phyloP scores from a whole-genome alignment of 208 protist genomes.

The Naegleria lovaniensis region DNA sequence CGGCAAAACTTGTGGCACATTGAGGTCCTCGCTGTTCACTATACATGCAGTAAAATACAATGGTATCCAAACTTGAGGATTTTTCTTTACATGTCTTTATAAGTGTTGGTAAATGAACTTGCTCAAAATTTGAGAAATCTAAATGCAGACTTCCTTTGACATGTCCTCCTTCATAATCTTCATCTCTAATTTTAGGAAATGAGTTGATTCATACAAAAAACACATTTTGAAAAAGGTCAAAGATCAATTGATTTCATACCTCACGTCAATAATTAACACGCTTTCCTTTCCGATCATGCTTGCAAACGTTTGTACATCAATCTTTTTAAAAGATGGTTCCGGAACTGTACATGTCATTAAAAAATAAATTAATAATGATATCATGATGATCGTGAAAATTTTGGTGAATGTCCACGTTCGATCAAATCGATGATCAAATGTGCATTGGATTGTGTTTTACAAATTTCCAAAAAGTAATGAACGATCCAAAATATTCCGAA shows the following conservation, averaged over 20 bases:
- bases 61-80: neutral
- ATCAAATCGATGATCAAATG: too few relatives aligned
- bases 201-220: too few relatives aligned
- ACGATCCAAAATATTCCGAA: too few relatives aligned
- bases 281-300: neutral
- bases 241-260: neutral
- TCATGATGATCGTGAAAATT: too few relatives aligned
- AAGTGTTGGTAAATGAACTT: neutral
- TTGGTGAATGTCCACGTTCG: too few relatives aligned
- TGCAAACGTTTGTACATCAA: neutral
- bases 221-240: too few relatives aligned
- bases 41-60: slow-evolving; percentile 9
- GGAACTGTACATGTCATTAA: neutral
- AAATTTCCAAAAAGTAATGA: too few relatives aligned
- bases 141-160: neutral
- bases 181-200: neutral
- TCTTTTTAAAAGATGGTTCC: neutral
- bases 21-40: neutral
- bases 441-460: too few relatives aligned
- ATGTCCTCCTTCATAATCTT: neutral
- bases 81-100: neutral
- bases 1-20: neutral
- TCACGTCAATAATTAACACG: neutral
- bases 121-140: neutral
- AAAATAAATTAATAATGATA: too few relatives aligned